A percentile compares a stretch with the other conserved stretches of the same genome.
Conservation (phyloP, 2,329 filamentous ascomycete species). For the Pestalotiopsis sp. region DNA sequence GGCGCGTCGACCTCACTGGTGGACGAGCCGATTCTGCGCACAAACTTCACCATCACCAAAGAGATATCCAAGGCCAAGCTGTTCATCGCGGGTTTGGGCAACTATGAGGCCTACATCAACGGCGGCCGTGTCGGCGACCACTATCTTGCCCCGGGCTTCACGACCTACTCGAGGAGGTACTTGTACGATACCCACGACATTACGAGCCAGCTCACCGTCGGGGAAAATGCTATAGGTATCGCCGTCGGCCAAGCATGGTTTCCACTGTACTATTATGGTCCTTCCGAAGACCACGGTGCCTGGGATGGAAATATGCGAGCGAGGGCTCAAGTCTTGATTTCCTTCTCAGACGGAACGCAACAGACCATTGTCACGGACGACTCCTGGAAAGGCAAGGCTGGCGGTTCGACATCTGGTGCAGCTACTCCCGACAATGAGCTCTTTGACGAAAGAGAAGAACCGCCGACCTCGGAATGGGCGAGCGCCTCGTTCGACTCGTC, state of each 20-base stretch:
- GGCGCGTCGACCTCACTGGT: not conserved
- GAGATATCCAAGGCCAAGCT: conserved; percentile 25
- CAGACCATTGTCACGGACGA: conserved; percentile 30
- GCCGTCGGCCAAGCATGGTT: conserved; percentile 59
- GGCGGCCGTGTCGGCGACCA: conserved; percentile 41
- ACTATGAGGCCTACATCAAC: conserved; percentile 53
- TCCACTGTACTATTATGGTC: conserved; percentile 17
- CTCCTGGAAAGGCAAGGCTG: conserved; percentile 26
- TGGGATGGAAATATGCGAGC: conserved; percentile 33
- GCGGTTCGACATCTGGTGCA: conserved; percentile 9
- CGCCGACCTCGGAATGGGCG: not conserved
- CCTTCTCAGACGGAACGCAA: conserved; percentile 18
- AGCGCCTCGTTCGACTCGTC: not conserved
- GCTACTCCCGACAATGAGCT: not conserved
- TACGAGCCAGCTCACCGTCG: conserved; percentile 37
- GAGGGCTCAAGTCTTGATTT: conserved; percentile 32
- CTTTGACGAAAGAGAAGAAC: not conserved
- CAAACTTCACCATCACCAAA: not conserved
- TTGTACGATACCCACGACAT: conserved; percentile 59
- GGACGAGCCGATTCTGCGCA: not conserved
- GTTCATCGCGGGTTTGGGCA: conserved; percentile 48
- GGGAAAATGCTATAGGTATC: conserved; percentile 45
- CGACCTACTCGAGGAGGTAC: conserved; percentile 51
- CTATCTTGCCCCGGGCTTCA: conserved; percentile 55
- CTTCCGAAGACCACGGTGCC: conserved; percentile 29